Percentiles rank a stretch among this genome's conserved stretches.
Conservation (phyloP, 1,284 basidiomycete genomes). For the Sporisorium reilianum region DNA sequence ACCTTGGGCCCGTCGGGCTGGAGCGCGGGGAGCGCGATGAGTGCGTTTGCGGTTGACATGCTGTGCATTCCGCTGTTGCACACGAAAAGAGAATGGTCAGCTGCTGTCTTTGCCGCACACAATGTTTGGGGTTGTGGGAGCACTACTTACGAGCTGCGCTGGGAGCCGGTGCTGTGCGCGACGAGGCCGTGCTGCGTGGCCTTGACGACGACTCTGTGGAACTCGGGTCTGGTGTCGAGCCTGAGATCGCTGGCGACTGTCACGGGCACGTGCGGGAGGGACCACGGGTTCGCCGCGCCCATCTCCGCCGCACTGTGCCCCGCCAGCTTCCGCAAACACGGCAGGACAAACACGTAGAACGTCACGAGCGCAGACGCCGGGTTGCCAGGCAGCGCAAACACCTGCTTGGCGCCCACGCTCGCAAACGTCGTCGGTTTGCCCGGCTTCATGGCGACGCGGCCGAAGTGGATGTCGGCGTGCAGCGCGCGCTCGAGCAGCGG, state of each 20-base stretch:
- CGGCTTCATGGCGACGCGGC: constrained; percentile 75
- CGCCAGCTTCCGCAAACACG: constrained; percentile 78
- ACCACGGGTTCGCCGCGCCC: constrained; percentile 69
- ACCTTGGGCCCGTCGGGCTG: not conserved
- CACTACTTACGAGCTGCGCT: constrained; percentile 52
- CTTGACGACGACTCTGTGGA: constrained; percentile 80
- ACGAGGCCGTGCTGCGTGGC: constrained; percentile 72
- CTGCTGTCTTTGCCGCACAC: too few relatives aligned
- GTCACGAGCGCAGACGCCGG: constrained; percentile 89
- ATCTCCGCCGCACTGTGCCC: constrained; percentile 27
- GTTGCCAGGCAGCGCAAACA: constrained; percentile 89
- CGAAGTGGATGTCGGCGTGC: constrained; percentile 81
- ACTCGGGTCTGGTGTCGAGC: constrained; percentile 81
- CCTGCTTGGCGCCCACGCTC: constrained; percentile 73
- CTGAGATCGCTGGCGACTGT: constrained; percentile 76
- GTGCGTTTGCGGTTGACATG: constrained; percentile 62
- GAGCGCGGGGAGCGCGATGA: constrained; percentile 54
- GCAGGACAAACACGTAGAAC: constrained; percentile 85
- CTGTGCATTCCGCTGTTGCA: constrained; percentile 60
- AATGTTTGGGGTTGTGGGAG: too few relatives aligned
- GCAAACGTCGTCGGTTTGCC: constrained; percentile 80
- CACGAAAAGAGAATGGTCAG: too few relatives aligned
- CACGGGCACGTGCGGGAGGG: constrained; percentile 78
- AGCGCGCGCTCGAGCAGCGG: constrained; percentile 85
- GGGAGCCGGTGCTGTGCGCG: constrained; percentile 73